phyloP scores from a whole-genome alignment of 2,329 filamentous ascomycete species.

The Stromatinia cepivora region DNA sequence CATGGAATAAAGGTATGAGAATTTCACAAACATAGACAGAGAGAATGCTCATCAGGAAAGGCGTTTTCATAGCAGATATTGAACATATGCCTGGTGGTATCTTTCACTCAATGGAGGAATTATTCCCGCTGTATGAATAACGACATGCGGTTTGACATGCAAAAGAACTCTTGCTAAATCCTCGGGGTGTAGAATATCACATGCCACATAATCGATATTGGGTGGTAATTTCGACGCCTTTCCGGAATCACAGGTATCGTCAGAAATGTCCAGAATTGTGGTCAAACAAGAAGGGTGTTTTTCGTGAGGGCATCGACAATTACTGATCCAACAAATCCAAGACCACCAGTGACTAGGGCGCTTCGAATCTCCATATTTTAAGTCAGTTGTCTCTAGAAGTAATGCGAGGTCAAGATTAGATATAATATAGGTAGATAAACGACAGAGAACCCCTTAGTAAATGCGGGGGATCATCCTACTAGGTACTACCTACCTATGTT shows the following conservation, averaged over 20 bases:
- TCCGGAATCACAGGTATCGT: not conserved
- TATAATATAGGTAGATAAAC: not conserved
- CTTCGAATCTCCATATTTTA: conserved; percentile 6
- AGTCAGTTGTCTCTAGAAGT: not conserved
- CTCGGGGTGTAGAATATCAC: not conserved
- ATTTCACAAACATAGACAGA: not conserved
- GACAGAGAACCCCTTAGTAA: no score
- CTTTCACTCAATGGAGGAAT: conserved; percentile 15
- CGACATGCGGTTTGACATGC: not conserved
- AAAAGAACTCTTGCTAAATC: not conserved
- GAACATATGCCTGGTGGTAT: conserved; percentile 60
- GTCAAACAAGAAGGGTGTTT: conserved; percentile 1
- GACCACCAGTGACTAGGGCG: conserved; percentile 12
- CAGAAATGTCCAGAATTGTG: conserved; percentile 9
- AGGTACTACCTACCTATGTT: no score
- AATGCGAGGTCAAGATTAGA: not conserved
- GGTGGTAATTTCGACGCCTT: not conserved
- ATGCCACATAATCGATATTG: not conserved
- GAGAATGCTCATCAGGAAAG: not conserved
- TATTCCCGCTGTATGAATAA: conserved; percentile 18
- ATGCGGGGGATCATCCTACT: not conserved
- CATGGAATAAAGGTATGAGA: conserved; percentile 57
- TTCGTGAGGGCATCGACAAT: conserved; percentile 1
- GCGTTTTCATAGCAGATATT: conserved; percentile 69
- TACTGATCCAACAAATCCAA: conserved; percentile 14